Conservation (phyloP, 2,329 filamentous ascomycete species). For the Rhynchosporium agropyri region DNA sequence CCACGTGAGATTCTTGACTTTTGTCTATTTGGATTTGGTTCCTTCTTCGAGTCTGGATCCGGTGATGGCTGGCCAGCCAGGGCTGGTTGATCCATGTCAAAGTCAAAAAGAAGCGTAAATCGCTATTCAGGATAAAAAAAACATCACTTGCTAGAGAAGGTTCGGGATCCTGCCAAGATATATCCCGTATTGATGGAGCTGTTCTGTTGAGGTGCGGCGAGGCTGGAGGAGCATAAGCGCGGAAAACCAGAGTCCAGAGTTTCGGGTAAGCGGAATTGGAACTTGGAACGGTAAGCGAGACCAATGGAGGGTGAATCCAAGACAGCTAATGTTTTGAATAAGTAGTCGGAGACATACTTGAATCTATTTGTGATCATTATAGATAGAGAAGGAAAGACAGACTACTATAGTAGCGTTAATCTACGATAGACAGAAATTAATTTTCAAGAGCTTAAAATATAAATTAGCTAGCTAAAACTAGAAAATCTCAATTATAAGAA, state of each 20-base stretch:
- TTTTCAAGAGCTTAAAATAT: no score
- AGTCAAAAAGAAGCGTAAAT: neutral
- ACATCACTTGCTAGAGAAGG: neutral
- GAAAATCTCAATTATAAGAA: no score
- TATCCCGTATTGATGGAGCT: neutral
- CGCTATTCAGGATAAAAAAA: neutral
- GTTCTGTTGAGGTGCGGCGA: conserved; percentile 8
- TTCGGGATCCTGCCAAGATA: neutral
- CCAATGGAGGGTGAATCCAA: neutral
- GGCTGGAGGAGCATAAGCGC: neutral
- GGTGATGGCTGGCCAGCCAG: neutral
- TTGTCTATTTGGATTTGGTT: conserved; percentile 19
- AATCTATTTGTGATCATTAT: no score
- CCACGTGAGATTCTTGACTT: conserved; percentile 23
- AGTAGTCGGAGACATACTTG: no score
- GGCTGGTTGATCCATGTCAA: neutral
- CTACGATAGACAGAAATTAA: no score
- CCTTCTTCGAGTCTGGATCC: conserved; percentile 7
- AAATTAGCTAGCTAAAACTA: no score
- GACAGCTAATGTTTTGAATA: no score
- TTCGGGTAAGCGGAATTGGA: conserved; percentile 2
- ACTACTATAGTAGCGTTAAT: no score
- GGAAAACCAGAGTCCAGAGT: neutral
- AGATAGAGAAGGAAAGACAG: no score
- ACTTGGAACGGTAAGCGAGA: neutral